Percentiles rank a stretch among this genome's conserved stretches.
Evolutionary conservation across 495 filamentous ascomycete genomes (phyloP).

Genomic region (Geoglossum glabrum): DNA sequence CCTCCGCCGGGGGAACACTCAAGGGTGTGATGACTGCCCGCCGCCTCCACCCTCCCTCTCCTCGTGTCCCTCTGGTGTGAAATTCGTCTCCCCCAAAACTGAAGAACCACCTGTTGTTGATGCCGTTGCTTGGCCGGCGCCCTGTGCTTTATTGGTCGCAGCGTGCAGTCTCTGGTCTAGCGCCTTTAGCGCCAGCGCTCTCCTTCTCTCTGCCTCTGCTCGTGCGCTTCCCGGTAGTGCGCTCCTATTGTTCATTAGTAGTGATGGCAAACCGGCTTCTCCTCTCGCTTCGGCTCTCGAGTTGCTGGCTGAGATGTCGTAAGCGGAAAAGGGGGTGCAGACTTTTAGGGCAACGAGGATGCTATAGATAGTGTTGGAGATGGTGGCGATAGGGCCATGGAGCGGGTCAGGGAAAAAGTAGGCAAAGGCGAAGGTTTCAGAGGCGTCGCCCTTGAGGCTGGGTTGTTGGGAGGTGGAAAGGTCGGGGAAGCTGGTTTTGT

Average conservation of each 20-base stretch:
- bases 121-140: not conserved
- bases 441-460: slow-evolving; percentile 63
- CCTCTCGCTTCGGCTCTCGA: slow-evolving; percentile 44
- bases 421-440: slow-evolving; percentile 85
- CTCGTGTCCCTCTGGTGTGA: not conserved
- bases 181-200: slow-evolving; percentile 75
- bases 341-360: slow-evolving; percentile 51
- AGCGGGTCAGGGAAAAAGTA: slow-evolving; percentile 84
- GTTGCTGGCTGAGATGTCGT: slow-evolving; percentile 65
- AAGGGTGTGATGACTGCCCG: not conserved
- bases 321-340: slow-evolving; percentile 70
- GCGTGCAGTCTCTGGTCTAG: slow-evolving; percentile 81
- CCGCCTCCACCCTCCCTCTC: not conserved
- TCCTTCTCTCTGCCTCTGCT: slow-evolving; percentile 79
- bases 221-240: slow-evolving; percentile 28
- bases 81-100: not conserved
- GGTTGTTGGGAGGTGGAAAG: slow-evolving; percentile 30
- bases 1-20: no score
- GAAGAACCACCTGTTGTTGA: not conserved
- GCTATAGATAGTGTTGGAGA: slow-evolving; percentile 57
- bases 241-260: slow-evolving; percentile 29
- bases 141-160: slow-evolving; percentile 27
- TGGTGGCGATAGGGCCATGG: slow-evolving; percentile 50
- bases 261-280: slow-evolving; percentile 43
- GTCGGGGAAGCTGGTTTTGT: slow-evolving; percentile 49